Evolutionary conservation across 345 rosid species (phyloP), one percentile per base, ranked within the genome.

Genomic region (Eucalyptus virginea): DNA sequence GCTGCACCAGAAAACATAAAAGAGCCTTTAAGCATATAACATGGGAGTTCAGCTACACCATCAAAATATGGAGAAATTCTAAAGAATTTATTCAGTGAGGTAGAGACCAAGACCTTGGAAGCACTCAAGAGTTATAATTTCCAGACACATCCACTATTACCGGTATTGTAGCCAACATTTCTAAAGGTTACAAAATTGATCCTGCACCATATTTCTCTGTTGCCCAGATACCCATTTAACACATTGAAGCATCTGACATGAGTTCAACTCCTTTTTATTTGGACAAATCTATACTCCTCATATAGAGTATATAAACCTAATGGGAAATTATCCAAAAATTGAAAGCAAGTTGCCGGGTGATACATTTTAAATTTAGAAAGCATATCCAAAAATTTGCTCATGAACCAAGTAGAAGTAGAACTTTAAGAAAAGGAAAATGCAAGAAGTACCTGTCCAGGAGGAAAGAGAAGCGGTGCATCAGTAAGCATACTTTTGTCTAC

Each of bases 401-500:
- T 21, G 17, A 77, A 40, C 85, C 85, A 77, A 40, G 47, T 40
- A 50, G 47, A 83, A 30, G 77, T 52, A 56, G 14, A 83, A 40
- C 87, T 54, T 44, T 14, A 44, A 26, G 23, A 47, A 62, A 86
- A n/a, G 32, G 60, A 42, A 86, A 83, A 17, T 32, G 86, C 48
- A 50, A 87, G 81, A 54, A 87, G 14, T 91, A 98, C 99, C 99
- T 96, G 99, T 88, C 98, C 99, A 34, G 99, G 99, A 88, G 99
- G 94, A 91, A 94, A 97, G 37, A 97, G 93, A 91, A 96, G 98
- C 24, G 98, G 96, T 88, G 98, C 98, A 93, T 98, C 99, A 87
- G 99, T 97, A 87, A 98, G 95, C 96, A 97, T 96, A 87, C 95
- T 92, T 93, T 93, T 96, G 92, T 97, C 99, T 86, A 94, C 94